A percentile compares a stretch with the other conserved stretches of the same genome.
Evolutionary conservation across 2,329 filamentous ascomycete species (phyloP).

Genomic region (Intubia oerlemansii): DNA sequence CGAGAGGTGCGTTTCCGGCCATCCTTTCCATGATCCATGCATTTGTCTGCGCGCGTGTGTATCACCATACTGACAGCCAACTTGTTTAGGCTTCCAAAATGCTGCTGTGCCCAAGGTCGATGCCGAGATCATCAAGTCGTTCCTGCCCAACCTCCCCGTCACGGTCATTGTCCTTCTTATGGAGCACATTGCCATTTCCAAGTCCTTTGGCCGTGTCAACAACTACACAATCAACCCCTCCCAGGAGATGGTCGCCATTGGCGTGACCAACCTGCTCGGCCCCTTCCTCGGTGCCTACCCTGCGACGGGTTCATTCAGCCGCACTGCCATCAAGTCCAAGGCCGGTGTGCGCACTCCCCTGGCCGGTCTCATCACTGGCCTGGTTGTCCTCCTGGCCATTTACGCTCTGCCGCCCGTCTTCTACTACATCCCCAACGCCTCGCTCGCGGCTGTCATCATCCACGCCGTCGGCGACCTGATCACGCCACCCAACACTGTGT

Average conservation of each 20-base stretch:
- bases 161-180: conserved; percentile 84
- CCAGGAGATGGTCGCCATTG: conserved; percentile 89
- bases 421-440: conserved; percentile 57
- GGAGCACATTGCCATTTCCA: conserved; percentile 94
- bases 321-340: conserved; percentile 70
- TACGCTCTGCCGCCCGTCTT: conserved; percentile 61
- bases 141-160: conserved; percentile 55
- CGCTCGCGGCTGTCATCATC: conserved; percentile 58
- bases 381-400: conserved; percentile 55
- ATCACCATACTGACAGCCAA: no score
- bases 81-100: conserved; percentile 72
- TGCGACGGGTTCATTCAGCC: conserved; percentile 52
- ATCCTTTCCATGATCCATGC: conserved; percentile 10
- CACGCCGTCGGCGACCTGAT: conserved; percentile 71
- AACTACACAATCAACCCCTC: conserved; percentile 95
- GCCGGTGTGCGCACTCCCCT: conserved; percentile 63
- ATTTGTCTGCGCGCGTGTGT: no score
- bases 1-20: no score
- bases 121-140: conserved; percentile 40
- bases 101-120: conserved; percentile 55
- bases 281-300: conserved; percentile 88
- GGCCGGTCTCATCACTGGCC: conserved; percentile 56
- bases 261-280: conserved; percentile 72
- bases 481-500: conserved; percentile 74
- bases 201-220: conserved; percentile 94